Evolutionary conservation across 768 basidiomycete genomes (phyloP), one percentile per base, ranked within the genome.

Genomic region (Galerina sulciceps): DNA sequence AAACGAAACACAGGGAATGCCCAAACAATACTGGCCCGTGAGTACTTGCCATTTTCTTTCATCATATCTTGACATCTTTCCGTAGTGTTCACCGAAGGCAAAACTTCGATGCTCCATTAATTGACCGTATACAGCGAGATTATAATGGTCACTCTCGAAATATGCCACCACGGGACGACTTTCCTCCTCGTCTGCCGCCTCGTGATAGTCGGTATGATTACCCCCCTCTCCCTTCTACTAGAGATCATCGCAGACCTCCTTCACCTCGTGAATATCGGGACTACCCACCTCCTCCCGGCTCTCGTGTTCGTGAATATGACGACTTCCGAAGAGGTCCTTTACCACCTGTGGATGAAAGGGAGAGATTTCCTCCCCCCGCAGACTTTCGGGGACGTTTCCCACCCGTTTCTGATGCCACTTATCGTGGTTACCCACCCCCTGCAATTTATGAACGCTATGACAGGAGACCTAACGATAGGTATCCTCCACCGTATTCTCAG

Each of bases 201-300:
- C 81, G 88, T 26, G 89, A 91, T 64, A 69, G 75, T 53, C 84
- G 89, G 35, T 85, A 86, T 71, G 81, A 83, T 65, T 87, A 87
- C 69, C 79, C 80, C n/a, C 80, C 76, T 41, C 76, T 79, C 17
- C 68, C 78, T 58, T 63, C 81, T 36, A 55, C 62, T 34, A 79
- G 88, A 37, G 90, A 91, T 57, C 81, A 82, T 56, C 79, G 89
- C 47, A 76, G 88, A 57, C 85, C 86, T 55, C 75, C 78, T 13
- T 85, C 90, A 50, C 82, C 88, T 14, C 80, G 89, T 63, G 90
- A 90, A 10, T 85, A 84, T 66, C 79, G 88, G 38, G 90, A 91
- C 57, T 86, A 88, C 71, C 74, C 81, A 41, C 73, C 77, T 61
- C 73, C 80, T 59, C 73, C 77, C 62, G 65, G 78, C 59, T 74